Evolutionary conservation across 768 basidiomycete species (phyloP).

Genomic region (Phlegmacium glaucopus): DNA sequence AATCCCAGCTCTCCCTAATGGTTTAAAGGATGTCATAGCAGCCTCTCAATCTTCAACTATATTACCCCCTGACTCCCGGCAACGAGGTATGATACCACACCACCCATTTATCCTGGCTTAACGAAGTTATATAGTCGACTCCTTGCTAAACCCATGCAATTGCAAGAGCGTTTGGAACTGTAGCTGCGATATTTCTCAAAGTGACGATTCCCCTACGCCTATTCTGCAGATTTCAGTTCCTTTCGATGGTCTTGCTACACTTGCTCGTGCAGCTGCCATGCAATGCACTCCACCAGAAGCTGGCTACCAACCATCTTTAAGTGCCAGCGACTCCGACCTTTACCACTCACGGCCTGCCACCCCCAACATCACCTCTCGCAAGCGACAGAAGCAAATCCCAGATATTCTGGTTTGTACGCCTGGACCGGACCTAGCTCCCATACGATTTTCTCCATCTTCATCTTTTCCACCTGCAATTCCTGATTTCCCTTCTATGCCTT

Average conservation of each 20-base stretch:
- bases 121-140: constrained; percentile 42
- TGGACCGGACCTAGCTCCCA: constrained; percentile 49
- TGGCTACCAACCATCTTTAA: constrained; percentile 3
- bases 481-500: constrained; percentile 55
- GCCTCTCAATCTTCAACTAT: constrained; percentile 21
- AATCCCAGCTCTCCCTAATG: constrained; percentile 70
- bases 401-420: constrained; percentile 16
- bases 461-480: constrained; percentile 29
- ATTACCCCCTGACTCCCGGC: constrained; percentile 40
- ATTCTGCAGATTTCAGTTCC: constrained; percentile 10
- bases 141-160: constrained; percentile 61
- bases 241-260: constrained; percentile 23
- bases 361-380: constrained; percentile 20
- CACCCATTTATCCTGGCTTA: constrained; percentile 5
- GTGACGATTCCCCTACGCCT: constrained; percentile 5
- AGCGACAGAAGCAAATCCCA: constrained; percentile 29
- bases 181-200: constrained; percentile 34
- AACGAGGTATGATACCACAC: constrained; percentile 39
- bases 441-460: constrained; percentile 28
- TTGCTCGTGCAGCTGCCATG: constrained; percentile 38
- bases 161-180: constrained; percentile 58
- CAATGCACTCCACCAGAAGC: constrained; percentile 18
- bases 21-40: constrained; percentile 54
- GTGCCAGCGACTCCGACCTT: constrained; percentile 1
- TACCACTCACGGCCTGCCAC: constrained; percentile 23